phyloP scores from a whole-genome alignment of 1,284 basidiomycete genomes.

The Leccinum pachyderme region DNA sequence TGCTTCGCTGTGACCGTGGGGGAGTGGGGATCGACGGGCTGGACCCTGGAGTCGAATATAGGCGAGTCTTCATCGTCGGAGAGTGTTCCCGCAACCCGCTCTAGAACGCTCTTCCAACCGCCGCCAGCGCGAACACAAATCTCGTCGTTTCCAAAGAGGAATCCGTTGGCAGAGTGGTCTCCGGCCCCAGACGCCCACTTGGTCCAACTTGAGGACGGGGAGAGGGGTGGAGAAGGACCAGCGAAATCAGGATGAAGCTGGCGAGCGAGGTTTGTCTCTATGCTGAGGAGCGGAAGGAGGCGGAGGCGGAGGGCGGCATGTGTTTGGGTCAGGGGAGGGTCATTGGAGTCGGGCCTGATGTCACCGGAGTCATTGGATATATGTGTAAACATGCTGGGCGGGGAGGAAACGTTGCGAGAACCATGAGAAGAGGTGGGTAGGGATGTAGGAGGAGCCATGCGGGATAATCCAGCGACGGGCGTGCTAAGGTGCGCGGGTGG shows the following conservation, averaged over 20 bases:
- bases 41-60: not conserved
- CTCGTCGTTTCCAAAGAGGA: slow-evolving; percentile 29
- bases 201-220: slow-evolving; percentile 18
- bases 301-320: slow-evolving; percentile 40
- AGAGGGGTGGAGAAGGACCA: slow-evolving; percentile 5
- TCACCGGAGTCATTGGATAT: not conserved
- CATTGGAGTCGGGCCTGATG: not conserved
- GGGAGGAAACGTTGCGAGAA: not conserved
- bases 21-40: slow-evolving; percentile 1
- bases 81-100: slow-evolving; percentile 22
- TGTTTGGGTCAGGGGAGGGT: slow-evolving; percentile 21
- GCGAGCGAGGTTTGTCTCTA: slow-evolving; percentile 51
- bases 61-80: not conserved
- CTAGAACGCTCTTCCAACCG: slow-evolving; percentile 48
- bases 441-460: not conserved
- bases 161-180: not conserved
- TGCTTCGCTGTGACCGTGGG: not conserved
- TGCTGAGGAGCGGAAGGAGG: slow-evolving; percentile 58
- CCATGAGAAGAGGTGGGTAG: not conserved
- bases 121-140: slow-evolving; percentile 57
- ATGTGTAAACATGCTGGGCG: not conserved
- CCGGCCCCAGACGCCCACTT: slow-evolving; percentile 25
- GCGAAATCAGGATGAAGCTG: slow-evolving; percentile 40
- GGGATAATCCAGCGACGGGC: not conserved
- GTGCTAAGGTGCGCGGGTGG: slow-evolving; percentile 1